Evolutionary conservation across 805 yeast genomes (phyloP), one percentile per base, ranked within the genome.

Genomic region (Candida awuae): DNA sequence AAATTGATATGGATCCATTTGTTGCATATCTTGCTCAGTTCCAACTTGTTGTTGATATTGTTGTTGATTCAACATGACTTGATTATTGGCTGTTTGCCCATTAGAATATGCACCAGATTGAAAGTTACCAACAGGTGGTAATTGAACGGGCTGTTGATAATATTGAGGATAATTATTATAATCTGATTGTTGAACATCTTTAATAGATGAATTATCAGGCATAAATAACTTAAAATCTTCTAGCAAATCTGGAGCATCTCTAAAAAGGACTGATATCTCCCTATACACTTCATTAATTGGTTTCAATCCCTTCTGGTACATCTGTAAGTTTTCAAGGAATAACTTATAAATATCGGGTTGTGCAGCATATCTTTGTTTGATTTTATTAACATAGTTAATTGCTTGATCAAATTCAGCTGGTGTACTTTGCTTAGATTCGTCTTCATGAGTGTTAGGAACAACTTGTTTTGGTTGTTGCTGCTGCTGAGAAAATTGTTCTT

Each of bases 341-440:
- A 80, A 87, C 63, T 92, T 92, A 67, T 92, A 92, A 42, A 88
- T 86, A 53, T 90, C 97, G 1, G 98, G 98, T 59, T 88, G 95
- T 53, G 79, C 75, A 16, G 94, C 83, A 59, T 87, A 92, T 46
- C 97, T 74, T 40, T 87, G 88, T 59, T 94, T 94, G 56, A 92
- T 92, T 63, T 88, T 87, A 66, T 92, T 92, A 44, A 92, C 99
- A 54, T 92, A 92, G 50, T 81, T 82, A 47, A 92, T 92, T 15
- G 98, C 98, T 59, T 92, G 97, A 58, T 90, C 88, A 67, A 92
- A 90, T 63, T 92, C 97, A 14, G 87, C 90, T 34, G 94, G 96
- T 2, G 75, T 71, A 8, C 77, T 54, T 54, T 64, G 59, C 42
- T 59, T 56, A 25, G 48, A 29, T n/a, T 50, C 55, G 21, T 38